These are phyloP conservation scores for Globisporangium cederbergense DNA, from an alignment of 352 stramenopile species.

Conservation along the genomic window DNA sequence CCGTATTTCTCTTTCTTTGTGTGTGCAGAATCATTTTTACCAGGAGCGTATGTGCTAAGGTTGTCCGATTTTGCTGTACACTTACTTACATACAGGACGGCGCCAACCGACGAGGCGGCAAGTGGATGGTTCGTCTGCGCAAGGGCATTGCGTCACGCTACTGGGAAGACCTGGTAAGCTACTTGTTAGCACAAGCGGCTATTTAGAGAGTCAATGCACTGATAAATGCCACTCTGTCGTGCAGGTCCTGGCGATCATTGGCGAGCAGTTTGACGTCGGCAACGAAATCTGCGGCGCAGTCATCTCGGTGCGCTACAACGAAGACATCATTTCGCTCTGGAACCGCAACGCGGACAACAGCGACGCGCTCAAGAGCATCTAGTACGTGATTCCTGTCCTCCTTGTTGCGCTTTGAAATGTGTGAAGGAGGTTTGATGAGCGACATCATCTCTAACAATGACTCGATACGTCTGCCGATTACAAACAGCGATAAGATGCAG, in stretches of 20 bases:
- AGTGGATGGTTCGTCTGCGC: conserved; percentile 92
- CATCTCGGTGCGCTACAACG: conserved; percentile 89
- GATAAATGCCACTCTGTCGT: not conserved
- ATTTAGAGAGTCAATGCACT: not conserved
- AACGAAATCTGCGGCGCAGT: conserved; percentile 92
- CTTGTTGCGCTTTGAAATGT: not conserved
- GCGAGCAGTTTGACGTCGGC: conserved; percentile 93
- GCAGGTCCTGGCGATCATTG: conserved; percentile 89
- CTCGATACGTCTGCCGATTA: not conserved
- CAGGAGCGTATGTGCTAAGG: not conserved
- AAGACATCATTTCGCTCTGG: conserved; percentile 94
- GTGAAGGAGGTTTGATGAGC: not conserved
- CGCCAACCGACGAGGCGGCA: conserved; percentile 88
- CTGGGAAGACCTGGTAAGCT: conserved; percentile 88
- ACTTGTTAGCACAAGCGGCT: not conserved
- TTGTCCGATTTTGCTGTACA: not conserved
- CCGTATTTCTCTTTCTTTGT: not conserved
- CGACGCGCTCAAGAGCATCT: conserved; percentile 82
- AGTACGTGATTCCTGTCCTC: conserved; percentile 25
- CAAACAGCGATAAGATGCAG: conserved; percentile 79
- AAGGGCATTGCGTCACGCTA: conserved; percentile 90
- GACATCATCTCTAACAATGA: not conserved
- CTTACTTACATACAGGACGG: conserved; percentile 36
- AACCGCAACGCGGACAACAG: conserved; percentile 93
- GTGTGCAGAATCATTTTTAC: not conserved